Evolutionary conservation across 148 eudicot species (phyloP).

Genomic region (Diospyros kaki): DNA sequence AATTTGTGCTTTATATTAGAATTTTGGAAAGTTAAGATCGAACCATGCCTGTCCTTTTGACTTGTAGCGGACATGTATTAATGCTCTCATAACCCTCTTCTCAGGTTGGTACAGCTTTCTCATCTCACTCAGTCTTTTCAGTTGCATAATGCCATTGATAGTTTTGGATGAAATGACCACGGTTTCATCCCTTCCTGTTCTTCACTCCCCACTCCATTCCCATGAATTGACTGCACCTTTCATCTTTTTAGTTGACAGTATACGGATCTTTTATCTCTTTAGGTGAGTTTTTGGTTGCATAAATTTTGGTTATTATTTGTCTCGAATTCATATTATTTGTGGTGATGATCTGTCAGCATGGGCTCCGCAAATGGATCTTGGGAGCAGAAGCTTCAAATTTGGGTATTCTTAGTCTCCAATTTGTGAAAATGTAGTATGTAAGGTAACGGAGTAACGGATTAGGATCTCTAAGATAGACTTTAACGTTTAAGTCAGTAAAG

Average conservation of each 20-base stretch:
- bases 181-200: neutral
- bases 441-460: too few relatives aligned
- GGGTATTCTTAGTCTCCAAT: too few relatives aligned
- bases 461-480: too few relatives aligned
- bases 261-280: neutral
- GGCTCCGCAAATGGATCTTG: too few relatives aligned
- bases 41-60: neutral
- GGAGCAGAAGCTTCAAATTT: too few relatives aligned
- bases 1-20: neutral
- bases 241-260: conserved; percentile 2
- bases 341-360: too few relatives aligned
- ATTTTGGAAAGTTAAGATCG: neutral
- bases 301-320: too few relatives aligned
- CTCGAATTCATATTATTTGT: too few relatives aligned
- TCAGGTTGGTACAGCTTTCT: neutral
- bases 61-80: neutral
- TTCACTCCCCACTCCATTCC: conserved; percentile 4
- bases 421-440: too few relatives aligned
- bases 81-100: neutral
- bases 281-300: too few relatives aligned
- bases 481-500: too few relatives aligned
- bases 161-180: neutral
- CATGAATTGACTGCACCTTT: conserved; percentile 10
- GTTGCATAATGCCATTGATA: neutral
- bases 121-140: neutral